Conservation (phyloP, 2,329 filamentous ascomycete species). For the Neofusicoccum sp. region DNA sequence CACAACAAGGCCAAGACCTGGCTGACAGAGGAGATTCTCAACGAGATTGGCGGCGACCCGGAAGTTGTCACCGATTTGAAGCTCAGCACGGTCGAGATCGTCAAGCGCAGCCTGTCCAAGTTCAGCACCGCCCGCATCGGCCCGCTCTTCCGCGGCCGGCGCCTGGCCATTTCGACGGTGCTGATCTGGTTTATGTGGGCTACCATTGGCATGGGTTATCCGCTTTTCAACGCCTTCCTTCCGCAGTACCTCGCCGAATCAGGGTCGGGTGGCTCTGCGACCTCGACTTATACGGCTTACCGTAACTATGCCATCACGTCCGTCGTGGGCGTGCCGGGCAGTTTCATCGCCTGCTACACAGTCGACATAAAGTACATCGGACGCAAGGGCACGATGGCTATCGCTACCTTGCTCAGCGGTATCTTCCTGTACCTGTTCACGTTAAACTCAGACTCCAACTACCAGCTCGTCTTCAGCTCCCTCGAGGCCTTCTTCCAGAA, state of each 20-base stretch:
- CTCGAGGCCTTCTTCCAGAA: slow-evolving; percentile 67
- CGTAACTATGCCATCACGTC: slow-evolving; percentile 81
- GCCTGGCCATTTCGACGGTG: slow-evolving; percentile 48
- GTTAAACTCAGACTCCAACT: slow-evolving; percentile 55
- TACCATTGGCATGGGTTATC: slow-evolving; percentile 81
- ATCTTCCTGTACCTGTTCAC: slow-evolving; percentile 67
- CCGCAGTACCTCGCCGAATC: slow-evolving; percentile 75
- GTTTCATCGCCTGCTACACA: slow-evolving; percentile 69
- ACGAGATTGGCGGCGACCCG: slow-evolving; percentile 52
- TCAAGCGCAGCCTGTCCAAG: slow-evolving; percentile 60
- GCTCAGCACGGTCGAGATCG: slow-evolving; percentile 47
- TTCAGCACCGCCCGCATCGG: slow-evolving; percentile 67
- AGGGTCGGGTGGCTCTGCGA: slow-evolving; percentile 30
- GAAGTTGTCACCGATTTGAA: slow-evolving; percentile 41
- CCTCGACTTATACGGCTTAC: slow-evolving; percentile 52
- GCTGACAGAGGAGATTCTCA: slow-evolving; percentile 68
- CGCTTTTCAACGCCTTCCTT: slow-evolving; percentile 87
- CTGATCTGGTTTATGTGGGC: slow-evolving; percentile 77
- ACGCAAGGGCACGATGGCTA: slow-evolving; percentile 69
- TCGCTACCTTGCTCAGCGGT: slow-evolving; percentile 65
- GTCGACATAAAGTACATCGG: slow-evolving; percentile 70
- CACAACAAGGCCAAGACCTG: slow-evolving; percentile 56
- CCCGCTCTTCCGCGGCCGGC: slow-evolving; percentile 58
- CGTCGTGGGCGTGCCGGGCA: slow-evolving; percentile 73
- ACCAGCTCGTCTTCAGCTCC: slow-evolving; percentile 65